Evolutionary conservation across 306 rosid species (phyloP).

Genomic region (Hippophae gyantsensis): DNA sequence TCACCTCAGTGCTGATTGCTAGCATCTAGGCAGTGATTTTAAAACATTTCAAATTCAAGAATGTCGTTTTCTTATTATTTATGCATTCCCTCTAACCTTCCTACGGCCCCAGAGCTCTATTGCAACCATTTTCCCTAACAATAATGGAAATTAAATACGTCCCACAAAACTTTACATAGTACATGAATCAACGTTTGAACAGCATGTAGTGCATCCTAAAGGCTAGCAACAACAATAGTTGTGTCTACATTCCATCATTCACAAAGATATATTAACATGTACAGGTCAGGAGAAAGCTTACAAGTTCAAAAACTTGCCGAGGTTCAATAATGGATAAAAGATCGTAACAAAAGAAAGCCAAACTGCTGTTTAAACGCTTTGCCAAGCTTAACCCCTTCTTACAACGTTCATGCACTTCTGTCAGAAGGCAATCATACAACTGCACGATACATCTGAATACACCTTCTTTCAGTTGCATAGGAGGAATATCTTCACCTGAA

Average conservation of each 20-base stretch:
- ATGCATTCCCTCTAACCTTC: background rate
- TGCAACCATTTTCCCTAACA: background rate
- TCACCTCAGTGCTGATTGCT: background rate
- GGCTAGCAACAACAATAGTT: background rate
- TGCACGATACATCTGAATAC: slow-evolving; percentile 96
- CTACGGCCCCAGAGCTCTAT: background rate
- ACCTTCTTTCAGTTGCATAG: slow-evolving; percentile 97
- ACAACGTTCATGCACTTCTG: slow-evolving; percentile 98
- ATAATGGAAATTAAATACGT: background rate
- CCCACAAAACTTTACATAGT: background rate
- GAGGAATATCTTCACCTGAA: slow-evolving; percentile 95
- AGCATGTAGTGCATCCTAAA: background rate
- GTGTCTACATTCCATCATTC: background rate
- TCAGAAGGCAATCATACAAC: slow-evolving; percentile 93
- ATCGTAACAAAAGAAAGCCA: slow-evolving; percentile 97
- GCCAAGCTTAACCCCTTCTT: slow-evolving; percentile 96
- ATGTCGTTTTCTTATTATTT: background rate
- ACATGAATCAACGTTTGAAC: background rate
- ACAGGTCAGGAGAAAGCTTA: slow-evolving; percentile 25
- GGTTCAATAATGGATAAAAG: slow-evolving; percentile 91
- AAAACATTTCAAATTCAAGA: background rate
- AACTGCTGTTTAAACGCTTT: slow-evolving; percentile 91
- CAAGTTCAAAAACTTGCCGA: slow-evolving; percentile 97
- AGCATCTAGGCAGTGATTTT: background rate
- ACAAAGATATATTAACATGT: background rate